Conservation (phyloP, 73 alveolate species). For the Paraurostyla sp. region DNA sequence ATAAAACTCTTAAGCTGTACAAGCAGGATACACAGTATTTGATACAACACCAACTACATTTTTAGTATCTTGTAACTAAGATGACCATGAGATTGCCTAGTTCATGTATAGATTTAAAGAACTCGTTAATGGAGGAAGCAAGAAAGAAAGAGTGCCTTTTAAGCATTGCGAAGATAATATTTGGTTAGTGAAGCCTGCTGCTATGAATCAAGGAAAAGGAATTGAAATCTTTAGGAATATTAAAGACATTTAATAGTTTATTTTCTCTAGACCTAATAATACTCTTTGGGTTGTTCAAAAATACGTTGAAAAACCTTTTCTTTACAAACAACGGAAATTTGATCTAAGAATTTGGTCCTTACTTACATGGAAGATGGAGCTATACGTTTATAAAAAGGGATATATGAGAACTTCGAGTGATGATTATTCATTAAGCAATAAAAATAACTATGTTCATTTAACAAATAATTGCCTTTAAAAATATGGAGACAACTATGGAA, state of each 20-base stretch:
- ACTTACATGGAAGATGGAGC: slow-evolving; percentile 72
- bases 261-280: slow-evolving; percentile 55
- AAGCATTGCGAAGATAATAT: slow-evolving; percentile 84
- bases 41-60: slow-evolving; percentile 84
- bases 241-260: slow-evolving; percentile 84
- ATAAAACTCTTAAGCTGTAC: slow-evolving; percentile 51
- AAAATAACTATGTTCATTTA: slow-evolving; percentile 88
- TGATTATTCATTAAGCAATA: slow-evolving; percentile 74
- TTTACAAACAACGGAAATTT: slow-evolving; percentile 91
- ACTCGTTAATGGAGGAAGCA: slow-evolving; percentile 65
- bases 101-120: slow-evolving; percentile 70
- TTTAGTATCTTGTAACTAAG: slow-evolving; percentile 59
- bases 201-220: slow-evolving; percentile 92
- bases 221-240: slow-evolving; percentile 89
- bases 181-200: slow-evolving; percentile 96
- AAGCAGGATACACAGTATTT: slow-evolving; percentile 65
- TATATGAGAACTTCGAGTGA: slow-evolving; percentile 87
- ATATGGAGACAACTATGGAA: slow-evolving; percentile 82
- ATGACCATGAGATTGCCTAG: slow-evolving; percentile 58
- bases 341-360: slow-evolving; percentile 96
- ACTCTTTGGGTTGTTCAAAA: slow-evolving; percentile 90
- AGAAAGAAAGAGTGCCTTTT: slow-evolving; percentile 78
- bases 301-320: slow-evolving; percentile 93
- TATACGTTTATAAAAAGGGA: slow-evolving; percentile 83
- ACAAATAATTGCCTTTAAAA: slow-evolving; percentile 93